Conservation (phyloP, 805 yeast species). For the Saccharomycopsis amapae region DNA sequence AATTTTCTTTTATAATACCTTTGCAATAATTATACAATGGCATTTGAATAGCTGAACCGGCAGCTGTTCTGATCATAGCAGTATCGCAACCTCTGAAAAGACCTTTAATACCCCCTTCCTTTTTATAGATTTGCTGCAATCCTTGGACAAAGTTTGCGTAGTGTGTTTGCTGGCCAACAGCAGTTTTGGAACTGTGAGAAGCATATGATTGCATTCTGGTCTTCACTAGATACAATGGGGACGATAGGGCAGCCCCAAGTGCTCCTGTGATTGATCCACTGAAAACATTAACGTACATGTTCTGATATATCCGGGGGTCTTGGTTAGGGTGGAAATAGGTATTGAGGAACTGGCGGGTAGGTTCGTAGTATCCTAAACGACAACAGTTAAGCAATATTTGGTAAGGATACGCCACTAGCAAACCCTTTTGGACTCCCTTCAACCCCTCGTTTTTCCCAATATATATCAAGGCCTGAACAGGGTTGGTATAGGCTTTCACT, state of each 20-base stretch:
- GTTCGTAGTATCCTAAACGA: slow-evolving; percentile 91
- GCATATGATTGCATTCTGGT: slow-evolving; percentile 96
- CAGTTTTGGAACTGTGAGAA: slow-evolving; percentile 33
- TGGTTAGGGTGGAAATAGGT: slow-evolving; percentile 42
- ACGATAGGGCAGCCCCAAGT: slow-evolving; percentile 82
- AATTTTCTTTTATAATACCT: slow-evolving; percentile 40
- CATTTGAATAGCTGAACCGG: slow-evolving; percentile 91
- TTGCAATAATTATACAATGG: slow-evolving; percentile 84
- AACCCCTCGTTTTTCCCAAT: slow-evolving; percentile 80
- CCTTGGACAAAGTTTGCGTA: slow-evolving; percentile 70
- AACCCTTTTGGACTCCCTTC: slow-evolving; percentile 82
- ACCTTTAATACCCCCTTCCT: slow-evolving; percentile 77
- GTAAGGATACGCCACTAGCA: slow-evolving; percentile 81
- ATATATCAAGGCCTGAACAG: slow-evolving; percentile 71
- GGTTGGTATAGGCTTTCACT: slow-evolving; percentile 62
- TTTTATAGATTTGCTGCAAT: slow-evolving; percentile 46
- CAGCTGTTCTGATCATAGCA: slow-evolving; percentile 88
- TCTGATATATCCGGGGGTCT: slow-evolving; percentile 44
- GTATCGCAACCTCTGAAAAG: slow-evolving; percentile 90
- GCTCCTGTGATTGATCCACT: slow-evolving; percentile 84
- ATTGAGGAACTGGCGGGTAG: slow-evolving; percentile 59
- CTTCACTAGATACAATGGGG: slow-evolving; percentile 87
- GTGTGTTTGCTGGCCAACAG: slow-evolving; percentile 89
- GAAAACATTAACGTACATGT: slow-evolving; percentile 53
- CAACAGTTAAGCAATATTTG: slow-evolving; percentile 92